phyloP scores from a whole-genome alignment of 2,329 filamentous ascomycete species.

The Stachybotrys echinatus region DNA sequence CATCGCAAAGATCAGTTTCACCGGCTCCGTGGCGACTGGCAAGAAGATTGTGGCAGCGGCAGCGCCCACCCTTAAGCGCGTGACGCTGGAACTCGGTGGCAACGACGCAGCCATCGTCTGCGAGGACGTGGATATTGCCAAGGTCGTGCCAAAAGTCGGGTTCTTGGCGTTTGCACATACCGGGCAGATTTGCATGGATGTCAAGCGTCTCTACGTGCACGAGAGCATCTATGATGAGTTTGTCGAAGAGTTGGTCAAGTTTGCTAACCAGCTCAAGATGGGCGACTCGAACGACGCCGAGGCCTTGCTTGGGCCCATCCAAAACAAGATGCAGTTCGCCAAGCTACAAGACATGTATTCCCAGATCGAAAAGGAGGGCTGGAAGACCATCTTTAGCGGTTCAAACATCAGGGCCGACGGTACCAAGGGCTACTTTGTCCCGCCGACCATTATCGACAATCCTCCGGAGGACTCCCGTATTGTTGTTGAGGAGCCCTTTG shows the following conservation, averaged over 20 bases:
- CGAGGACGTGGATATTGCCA: conserved; percentile 48
- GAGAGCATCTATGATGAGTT: conserved; percentile 54
- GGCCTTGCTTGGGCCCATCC: conserved; percentile 46
- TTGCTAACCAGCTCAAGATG: conserved; percentile 38
- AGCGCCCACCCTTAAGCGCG: conserved; percentile 51
- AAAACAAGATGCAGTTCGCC: conserved; percentile 54
- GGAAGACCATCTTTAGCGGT: conserved; percentile 33
- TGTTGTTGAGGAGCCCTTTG: conserved; percentile 48
- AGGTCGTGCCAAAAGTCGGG: conserved; percentile 24
- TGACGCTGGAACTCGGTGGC: conserved; percentile 56
- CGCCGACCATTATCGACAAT: conserved; percentile 56
- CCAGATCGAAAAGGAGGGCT: conserved; percentile 36
- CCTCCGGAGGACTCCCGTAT: conserved; percentile 52
- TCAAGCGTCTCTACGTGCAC: conserved; percentile 59
- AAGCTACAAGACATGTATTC: conserved; percentile 37
- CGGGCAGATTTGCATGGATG: conserved; percentile 31
- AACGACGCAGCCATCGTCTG: conserved; percentile 56
- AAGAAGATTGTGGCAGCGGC: conserved; percentile 54
- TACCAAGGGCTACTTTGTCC: conserved; percentile 47
- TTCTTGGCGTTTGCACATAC: conserved; percentile 51
- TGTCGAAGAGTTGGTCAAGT: conserved; percentile 35
- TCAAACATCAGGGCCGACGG: conserved; percentile 7
- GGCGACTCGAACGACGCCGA: conserved; percentile 37
- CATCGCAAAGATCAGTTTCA: conserved; percentile 58
- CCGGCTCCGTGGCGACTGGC: conserved; percentile 53